phyloP scores from a whole-genome alignment of 2,329 filamentous ascomycete species.

The Pezicula carpinea region DNA sequence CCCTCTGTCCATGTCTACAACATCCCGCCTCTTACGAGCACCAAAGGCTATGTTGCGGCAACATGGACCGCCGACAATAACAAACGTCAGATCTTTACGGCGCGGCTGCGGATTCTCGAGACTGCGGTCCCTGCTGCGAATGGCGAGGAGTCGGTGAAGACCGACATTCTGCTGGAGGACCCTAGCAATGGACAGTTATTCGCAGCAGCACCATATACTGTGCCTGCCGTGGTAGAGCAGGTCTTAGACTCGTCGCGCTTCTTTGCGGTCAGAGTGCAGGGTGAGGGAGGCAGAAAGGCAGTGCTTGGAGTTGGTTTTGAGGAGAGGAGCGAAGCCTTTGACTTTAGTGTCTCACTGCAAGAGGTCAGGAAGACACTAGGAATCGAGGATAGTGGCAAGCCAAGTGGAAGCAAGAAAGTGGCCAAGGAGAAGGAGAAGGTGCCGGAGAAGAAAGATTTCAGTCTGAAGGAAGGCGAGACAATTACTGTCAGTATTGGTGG shows the following conservation, averaged over 20 bases:
- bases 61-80: conserved; percentile 69
- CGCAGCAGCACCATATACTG: conserved; percentile 75
- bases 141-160: conserved; percentile 54
- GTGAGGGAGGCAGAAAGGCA: conserved; percentile 70
- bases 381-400: conserved; percentile 41
- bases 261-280: conserved; percentile 78
- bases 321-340: conserved; percentile 79
- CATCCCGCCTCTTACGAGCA: conserved; percentile 74
- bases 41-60: conserved; percentile 73
- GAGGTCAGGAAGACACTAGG: conserved; percentile 70
- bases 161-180: conserved; percentile 78
- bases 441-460: conserved; percentile 67
- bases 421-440: conserved; percentile 32
- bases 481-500: conserved; percentile 76
- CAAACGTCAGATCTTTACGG: conserved; percentile 77
- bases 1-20: conserved; percentile 78
- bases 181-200: conserved; percentile 68
- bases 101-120: conserved; percentile 73
- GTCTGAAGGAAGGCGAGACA: conserved; percentile 83
- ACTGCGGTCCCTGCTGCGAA: conserved; percentile 49
- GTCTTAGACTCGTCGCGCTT: conserved; percentile 77
- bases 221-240: conserved; percentile 63
- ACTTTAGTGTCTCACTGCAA: conserved; percentile 76
- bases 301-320: conserved; percentile 83
- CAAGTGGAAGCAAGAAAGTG: conserved; percentile 23